A percentile compares a stretch with the other conserved stretches of the same genome.
phyloP scores from a whole-genome alignment of 495 filamentous ascomycete genomes.

The Penicillium herquei region DNA sequence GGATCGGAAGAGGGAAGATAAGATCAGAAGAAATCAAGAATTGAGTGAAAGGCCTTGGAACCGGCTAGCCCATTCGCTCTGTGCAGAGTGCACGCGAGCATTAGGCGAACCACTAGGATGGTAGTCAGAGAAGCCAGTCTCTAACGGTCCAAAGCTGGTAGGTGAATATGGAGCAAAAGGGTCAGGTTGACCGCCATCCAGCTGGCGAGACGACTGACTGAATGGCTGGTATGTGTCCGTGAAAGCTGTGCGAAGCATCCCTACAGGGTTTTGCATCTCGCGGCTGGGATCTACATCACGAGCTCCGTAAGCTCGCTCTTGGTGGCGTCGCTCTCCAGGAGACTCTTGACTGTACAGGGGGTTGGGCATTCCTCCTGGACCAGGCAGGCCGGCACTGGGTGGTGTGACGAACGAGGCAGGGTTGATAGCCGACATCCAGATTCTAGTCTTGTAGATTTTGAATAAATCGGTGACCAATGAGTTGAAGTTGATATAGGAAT shows the following conservation, averaged over 20 bases:
- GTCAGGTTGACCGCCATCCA: conserved; percentile 29
- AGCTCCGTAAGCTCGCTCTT: conserved; percentile 30
- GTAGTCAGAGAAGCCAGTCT: conserved; percentile 39
- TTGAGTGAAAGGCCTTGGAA: conserved; percentile 55
- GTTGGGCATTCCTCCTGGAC: conserved; percentile 24
- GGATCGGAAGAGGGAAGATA: not conserved
- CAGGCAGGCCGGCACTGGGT: conserved; percentile 65
- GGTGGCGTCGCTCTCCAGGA: conserved; percentile 35
- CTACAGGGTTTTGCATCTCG: conserved; percentile 34
- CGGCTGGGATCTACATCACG: conserved; percentile 32
- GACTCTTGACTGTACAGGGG: conserved; percentile 36
- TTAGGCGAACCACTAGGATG: conserved; percentile 12
- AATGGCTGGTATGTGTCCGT: conserved; percentile 40
- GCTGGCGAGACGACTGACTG: conserved; percentile 28
- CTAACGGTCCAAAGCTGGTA: conserved; percentile 31
- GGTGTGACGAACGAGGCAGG: conserved; percentile 91
- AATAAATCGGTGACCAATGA: conserved; percentile 94
- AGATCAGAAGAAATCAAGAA: conserved; percentile 12
- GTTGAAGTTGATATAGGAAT: conserved; percentile 98
- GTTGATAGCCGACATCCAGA: conserved; percentile 99
- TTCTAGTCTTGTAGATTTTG: conserved; percentile 97
- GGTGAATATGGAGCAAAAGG: conserved; percentile 37
- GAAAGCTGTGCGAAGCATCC: conserved; percentile 35
- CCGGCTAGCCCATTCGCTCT: conserved; percentile 43
- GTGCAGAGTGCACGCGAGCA: conserved; percentile 36